These are phyloP conservation scores for Nitzschia sp. DNA, from an alignment of 108 stramenopile species.

Conservation along the genomic window DNA sequence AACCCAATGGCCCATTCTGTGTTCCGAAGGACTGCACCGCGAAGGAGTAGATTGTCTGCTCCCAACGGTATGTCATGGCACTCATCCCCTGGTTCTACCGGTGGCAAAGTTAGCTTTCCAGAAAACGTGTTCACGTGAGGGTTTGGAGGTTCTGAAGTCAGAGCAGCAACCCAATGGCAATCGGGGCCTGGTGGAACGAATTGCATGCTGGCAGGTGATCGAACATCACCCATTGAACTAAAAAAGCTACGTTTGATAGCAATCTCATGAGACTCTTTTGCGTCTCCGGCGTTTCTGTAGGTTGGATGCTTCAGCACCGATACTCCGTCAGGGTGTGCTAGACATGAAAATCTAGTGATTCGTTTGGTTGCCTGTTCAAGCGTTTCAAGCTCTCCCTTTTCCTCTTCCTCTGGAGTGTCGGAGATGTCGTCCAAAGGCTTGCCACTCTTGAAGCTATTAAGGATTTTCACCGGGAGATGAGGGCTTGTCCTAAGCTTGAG, in stretches of 20 bases:
- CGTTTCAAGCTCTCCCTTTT: conserved; percentile 42
- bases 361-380: conserved; percentile 66
- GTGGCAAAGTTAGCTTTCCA: conserved; percentile 77
- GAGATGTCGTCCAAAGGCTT: conserved; percentile 27
- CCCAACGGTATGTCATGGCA: conserved; percentile 72
- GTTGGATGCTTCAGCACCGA: conserved; percentile 53
- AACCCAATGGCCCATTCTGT: conserved; percentile 95
- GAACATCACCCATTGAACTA: background rate
- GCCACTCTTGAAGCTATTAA: conserved; percentile 20
- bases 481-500: conserved; percentile 86
- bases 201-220: conserved; percentile 10
- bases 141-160: conserved; percentile 88
- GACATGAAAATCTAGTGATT: conserved; percentile 61
- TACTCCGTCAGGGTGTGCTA: conserved; percentile 62
- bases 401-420: conserved; percentile 29
- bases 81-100: conserved; percentile 29
- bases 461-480: conserved; percentile 48
- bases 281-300: conserved; percentile 24
- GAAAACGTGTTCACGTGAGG: conserved; percentile 87
- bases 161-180: conserved; percentile 46
- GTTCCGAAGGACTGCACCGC: conserved; percentile 93
- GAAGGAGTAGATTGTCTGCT: conserved; percentile 85
- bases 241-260: conserved; percentile 14
- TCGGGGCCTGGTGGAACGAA: conserved; percentile 15
- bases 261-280: background rate